A percentile compares a stretch with the other conserved stretches of the same genome.
Conservation (phyloP, 2,329 filamentous ascomycete species). For the Diplodia seriata region DNA sequence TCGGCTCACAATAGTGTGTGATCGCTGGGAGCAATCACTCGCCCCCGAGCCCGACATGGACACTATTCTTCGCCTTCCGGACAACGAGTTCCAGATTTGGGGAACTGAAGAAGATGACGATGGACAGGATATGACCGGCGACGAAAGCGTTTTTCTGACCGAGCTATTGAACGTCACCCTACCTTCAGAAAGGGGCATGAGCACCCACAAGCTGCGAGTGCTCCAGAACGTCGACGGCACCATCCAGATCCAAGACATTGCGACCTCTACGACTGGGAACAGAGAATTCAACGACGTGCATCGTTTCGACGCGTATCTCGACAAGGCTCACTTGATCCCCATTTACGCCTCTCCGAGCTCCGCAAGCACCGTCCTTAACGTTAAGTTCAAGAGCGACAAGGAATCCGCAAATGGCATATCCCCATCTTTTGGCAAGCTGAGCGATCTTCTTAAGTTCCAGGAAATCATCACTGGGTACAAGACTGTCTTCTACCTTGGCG, state of each 20-base stretch:
- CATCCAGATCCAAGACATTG: constrained; percentile 16
- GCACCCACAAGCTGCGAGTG: constrained; percentile 23
- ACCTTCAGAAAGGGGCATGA: not conserved
- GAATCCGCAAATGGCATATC: constrained; percentile 33
- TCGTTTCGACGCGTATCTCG: constrained; percentile 18
- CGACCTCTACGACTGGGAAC: constrained; percentile 1
- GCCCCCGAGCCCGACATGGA: constrained; percentile 19
- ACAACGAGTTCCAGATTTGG: constrained; percentile 17
- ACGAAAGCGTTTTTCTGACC: constrained; percentile 17
- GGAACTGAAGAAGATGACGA: not conserved
- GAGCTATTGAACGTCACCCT: constrained; percentile 19
- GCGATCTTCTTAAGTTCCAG: constrained; percentile 26
- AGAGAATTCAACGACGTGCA: constrained; percentile 27
- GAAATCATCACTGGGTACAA: constrained; percentile 7
- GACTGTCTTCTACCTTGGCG: constrained; percentile 29
- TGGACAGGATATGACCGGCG: not conserved
- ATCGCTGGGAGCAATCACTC: constrained; percentile 6
- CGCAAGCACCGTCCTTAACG: not conserved
- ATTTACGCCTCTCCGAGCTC: constrained; percentile 18
- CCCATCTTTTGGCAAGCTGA: constrained; percentile 31
- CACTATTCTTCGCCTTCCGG: constrained; percentile 12
- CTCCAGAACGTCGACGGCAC: constrained; percentile 26
- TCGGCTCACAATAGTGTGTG: not conserved
- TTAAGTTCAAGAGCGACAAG: constrained; percentile 20
- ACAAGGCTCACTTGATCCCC: constrained; percentile 17